phyloP scores from a whole-genome alignment of 1,139 yeast species.

The Pichia sp. region DNA sequence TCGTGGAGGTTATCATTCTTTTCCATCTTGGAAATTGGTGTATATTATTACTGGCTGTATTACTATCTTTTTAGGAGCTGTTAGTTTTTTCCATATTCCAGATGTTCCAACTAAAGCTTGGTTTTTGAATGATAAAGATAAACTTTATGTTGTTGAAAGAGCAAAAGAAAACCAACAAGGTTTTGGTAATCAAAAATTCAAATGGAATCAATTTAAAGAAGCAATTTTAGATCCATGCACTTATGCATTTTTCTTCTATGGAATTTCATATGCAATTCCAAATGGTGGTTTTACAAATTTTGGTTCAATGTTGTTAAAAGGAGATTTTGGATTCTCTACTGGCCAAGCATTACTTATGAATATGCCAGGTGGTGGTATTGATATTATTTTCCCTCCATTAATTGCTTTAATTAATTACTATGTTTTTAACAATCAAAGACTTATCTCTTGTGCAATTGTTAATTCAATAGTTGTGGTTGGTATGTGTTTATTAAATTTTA shows the following conservation, averaged over 20 bases:
- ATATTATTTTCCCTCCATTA: constrained; percentile 29
- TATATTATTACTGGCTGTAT: constrained; percentile 44
- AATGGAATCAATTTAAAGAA: constrained; percentile 37
- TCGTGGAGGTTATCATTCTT: constrained; percentile 25
- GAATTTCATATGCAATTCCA: constrained; percentile 30
- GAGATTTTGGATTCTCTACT: constrained; percentile 19
- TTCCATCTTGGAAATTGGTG: constrained; percentile 43
- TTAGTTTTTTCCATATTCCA: constrained; percentile 38
- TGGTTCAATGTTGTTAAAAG: constrained; percentile 22
- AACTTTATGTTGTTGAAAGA: constrained; percentile 32
- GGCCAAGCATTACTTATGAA: constrained; percentile 30
- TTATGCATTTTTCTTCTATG: constrained; percentile 33
- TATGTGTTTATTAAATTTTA: constrained; percentile 45
- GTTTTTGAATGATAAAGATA: constrained; percentile 34
- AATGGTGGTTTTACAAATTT: constrained; percentile 35
- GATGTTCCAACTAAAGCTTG: constrained; percentile 37
- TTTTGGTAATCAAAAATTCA: constrained; percentile 38
- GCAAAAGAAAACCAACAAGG: constrained; percentile 35
- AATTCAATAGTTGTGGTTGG: constrained; percentile 39
- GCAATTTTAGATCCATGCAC: constrained; percentile 37
- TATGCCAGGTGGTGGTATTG: constrained; percentile 33
- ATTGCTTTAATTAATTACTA: constrained; percentile 3
- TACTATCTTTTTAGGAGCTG: constrained; percentile 40
- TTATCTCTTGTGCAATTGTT: constrained; percentile 11
- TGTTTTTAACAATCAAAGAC: constrained; percentile 14